phyloP scores from a whole-genome alignment of 2,329 filamentous ascomycete species.

The Microdochium paspali region DNA sequence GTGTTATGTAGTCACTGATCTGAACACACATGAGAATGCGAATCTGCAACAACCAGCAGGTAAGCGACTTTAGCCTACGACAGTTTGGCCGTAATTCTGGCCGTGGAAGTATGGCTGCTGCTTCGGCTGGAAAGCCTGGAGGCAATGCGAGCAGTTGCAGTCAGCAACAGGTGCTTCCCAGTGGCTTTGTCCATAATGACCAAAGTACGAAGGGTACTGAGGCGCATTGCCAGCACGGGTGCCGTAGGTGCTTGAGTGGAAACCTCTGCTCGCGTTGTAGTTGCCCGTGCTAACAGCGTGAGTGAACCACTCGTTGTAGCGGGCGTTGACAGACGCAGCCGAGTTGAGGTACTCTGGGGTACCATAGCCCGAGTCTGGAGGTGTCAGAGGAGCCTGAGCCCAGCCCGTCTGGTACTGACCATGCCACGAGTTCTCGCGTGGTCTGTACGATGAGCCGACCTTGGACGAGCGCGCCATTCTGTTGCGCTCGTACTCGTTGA shows the following conservation, averaged over 20 bases:
- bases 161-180: slow-evolving; percentile 44
- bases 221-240: slow-evolving; percentile 29
- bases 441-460: slow-evolving; percentile 24
- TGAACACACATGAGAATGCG: no score
- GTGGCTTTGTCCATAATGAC: slow-evolving; percentile 30
- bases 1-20: no score
- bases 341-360: slow-evolving; percentile 50
- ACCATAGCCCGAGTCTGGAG: slow-evolving; percentile 52
- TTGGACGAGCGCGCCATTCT: slow-evolving; percentile 15
- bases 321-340: slow-evolving; percentile 41
- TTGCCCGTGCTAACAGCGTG: slow-evolving; percentile 21
- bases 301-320: slow-evolving; percentile 50
- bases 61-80: slow-evolving; percentile 38
- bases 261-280: slow-evolving; percentile 24
- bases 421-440: slow-evolving; percentile 33
- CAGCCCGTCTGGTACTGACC: slow-evolving; percentile 29
- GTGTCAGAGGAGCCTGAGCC: slow-evolving; percentile 39
- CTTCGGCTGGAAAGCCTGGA: slow-evolving; percentile 30
- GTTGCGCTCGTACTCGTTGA: slow-evolving; percentile 42
- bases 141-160: slow-evolving; percentile 38
- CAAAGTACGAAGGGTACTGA: slow-evolving; percentile 30
- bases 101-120: slow-evolving; percentile 36
- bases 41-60: no score
- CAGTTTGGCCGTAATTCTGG: slow-evolving; percentile 42
- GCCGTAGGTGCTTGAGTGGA: slow-evolving; percentile 28